These are phyloP conservation scores for Pascua sp. DNA, from an alignment of 1,284 basidiomycete genomes.

Conservation along the genomic window DNA sequence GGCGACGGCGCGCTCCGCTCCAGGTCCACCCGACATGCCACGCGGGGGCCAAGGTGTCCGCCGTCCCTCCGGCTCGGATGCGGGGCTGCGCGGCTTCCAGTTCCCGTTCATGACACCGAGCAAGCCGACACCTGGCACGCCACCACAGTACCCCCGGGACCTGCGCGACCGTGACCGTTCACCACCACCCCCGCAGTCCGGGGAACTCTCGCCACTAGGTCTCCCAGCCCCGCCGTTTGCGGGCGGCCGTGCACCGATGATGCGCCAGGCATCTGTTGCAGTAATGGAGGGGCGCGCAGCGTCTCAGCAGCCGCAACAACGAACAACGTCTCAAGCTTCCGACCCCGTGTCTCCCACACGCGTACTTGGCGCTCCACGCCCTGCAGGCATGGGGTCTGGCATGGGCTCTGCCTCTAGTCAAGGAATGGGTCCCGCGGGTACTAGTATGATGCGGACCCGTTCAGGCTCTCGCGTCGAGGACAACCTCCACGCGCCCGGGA, in stretches of 20 bases:
- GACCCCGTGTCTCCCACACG: no score
- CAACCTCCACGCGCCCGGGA: constrained; percentile 3
- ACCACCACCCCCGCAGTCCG: no score
- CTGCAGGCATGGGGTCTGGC: constrained; percentile 3
- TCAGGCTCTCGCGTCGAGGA: constrained; percentile 39
- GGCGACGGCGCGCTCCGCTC: constrained; percentile 24
- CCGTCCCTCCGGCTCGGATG: constrained; percentile 30
- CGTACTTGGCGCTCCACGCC: no score
- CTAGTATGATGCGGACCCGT: constrained; percentile 36
- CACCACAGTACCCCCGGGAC: constrained; percentile 6
- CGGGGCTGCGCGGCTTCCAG: constrained; percentile 43
- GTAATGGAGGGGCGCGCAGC: constrained; percentile 46
- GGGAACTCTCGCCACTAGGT: constrained; percentile 7
- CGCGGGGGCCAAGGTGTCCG: constrained; percentile 9
- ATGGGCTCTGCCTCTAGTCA: no score
- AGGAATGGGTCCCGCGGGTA: background rate
- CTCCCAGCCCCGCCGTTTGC: constrained; percentile 16
- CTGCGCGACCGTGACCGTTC: constrained; percentile 15
- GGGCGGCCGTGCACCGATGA: constrained; percentile 33
- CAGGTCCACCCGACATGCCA: constrained; percentile 7
- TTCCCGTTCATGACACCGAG: constrained; percentile 35
- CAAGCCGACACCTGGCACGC: background rate
- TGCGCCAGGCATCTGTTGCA: constrained; percentile 46
- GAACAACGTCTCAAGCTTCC: no score
- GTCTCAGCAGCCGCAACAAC: constrained; percentile 8